Evolutionary conservation across 495 filamentous ascomycete genomes (phyloP).

Genomic region (Hypoxylon trugodes): DNA sequence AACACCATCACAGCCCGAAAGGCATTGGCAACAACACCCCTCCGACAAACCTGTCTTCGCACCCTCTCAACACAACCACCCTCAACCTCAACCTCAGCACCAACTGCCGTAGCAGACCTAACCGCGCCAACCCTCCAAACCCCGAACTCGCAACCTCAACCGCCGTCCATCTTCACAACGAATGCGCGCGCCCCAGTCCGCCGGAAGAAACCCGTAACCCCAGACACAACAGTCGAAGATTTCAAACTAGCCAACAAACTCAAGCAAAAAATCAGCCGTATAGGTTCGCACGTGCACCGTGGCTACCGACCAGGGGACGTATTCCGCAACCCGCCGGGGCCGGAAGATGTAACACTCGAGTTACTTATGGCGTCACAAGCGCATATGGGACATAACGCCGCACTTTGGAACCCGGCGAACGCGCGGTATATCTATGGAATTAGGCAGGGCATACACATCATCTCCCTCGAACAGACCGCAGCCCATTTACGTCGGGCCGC

Average conservation of each 20-base stretch:
- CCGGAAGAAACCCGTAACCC: slow-evolving; percentile 33
- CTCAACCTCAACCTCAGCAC: neutral
- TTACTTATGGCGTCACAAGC: slow-evolving; percentile 88
- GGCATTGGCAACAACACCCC: slow-evolving; percentile 53
- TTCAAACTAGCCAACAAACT: slow-evolving; percentile 38
- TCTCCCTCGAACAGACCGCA: slow-evolving; percentile 85
- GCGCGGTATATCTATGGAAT: slow-evolving; percentile 94
- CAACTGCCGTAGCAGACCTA: slow-evolving; percentile 32
- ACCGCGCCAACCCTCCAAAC: slow-evolving; percentile 10
- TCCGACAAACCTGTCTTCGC: slow-evolving; percentile 49
- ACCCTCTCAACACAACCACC: slow-evolving; percentile 40
- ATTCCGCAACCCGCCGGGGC: slow-evolving; percentile 74
- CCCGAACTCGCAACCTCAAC: slow-evolving; percentile 13
- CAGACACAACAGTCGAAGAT: slow-evolving; percentile 45
- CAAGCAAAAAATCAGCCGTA: slow-evolving; percentile 42
- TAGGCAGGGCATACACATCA: slow-evolving; percentile 90
- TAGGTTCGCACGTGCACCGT: slow-evolving; percentile 63
- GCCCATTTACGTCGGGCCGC: slow-evolving; percentile 89
- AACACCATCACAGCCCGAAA: slow-evolving; percentile 51
- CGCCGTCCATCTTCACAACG: slow-evolving; percentile 36
- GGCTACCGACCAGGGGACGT: slow-evolving; percentile 74
- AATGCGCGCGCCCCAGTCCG: slow-evolving; percentile 28
- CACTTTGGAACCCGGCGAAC: slow-evolving; percentile 95
- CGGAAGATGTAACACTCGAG: slow-evolving; percentile 86
- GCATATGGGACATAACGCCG: slow-evolving; percentile 91